These are phyloP conservation scores for Termitomyces sp. DNA, from an alignment of 768 basidiomycete genomes.

Conservation along the genomic window DNA sequence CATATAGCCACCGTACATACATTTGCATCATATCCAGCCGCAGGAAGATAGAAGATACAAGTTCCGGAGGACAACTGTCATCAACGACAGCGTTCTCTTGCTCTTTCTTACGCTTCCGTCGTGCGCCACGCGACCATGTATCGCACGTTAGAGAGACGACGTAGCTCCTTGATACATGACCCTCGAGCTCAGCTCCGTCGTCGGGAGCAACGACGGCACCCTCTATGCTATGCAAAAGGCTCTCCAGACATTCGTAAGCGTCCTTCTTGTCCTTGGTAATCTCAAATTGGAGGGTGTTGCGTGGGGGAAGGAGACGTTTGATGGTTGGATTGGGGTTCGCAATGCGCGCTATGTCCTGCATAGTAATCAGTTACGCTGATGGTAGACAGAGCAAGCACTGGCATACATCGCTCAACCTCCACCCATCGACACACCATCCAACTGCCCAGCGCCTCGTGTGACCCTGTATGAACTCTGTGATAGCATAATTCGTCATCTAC, in stretches of 20 bases:
- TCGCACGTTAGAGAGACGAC: constrained; percentile 28
- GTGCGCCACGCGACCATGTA: constrained; percentile 67
- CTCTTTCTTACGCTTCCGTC: constrained; percentile 36
- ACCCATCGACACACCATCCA: constrained; percentile 72
- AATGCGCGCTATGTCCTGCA: constrained; percentile 28
- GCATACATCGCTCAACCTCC: constrained; percentile 75
- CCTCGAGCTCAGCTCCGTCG: background rate
- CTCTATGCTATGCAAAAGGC: constrained; percentile 1
- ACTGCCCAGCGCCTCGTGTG: constrained; percentile 90
- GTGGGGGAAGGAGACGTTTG: constrained; percentile 48
- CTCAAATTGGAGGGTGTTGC: constrained; percentile 48
- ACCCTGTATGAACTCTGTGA: constrained; percentile 82
- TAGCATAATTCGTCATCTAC: constrained; percentile 82
- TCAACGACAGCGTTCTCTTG: background rate
- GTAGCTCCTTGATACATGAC: background rate
- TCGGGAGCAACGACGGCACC: background rate
- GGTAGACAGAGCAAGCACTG: background rate
- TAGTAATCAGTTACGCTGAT: background rate
- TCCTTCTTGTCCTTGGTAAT: constrained; percentile 15
- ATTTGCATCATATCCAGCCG: constrained; percentile 15
- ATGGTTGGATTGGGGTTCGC: constrained; percentile 34
- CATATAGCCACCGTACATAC: constrained; percentile 59
- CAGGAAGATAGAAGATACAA: constrained; percentile 10
- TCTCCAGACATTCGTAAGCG: constrained; percentile 24
- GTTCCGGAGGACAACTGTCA: constrained; percentile 1